Conservation (phyloP, 2,329 filamentous ascomycete species). For the Penicillium janthinellum region DNA sequence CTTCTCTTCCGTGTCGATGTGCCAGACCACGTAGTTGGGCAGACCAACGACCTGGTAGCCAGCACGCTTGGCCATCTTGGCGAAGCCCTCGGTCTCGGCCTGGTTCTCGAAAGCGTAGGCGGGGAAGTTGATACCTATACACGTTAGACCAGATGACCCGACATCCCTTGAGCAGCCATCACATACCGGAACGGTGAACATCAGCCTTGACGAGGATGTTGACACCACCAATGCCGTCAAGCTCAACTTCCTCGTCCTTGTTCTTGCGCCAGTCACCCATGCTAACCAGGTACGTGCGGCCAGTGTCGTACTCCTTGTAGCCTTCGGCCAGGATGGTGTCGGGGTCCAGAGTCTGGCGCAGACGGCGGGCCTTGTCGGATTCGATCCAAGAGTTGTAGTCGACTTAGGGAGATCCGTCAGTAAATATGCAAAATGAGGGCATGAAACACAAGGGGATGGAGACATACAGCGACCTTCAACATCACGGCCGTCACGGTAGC, state of each 20-base stretch:
- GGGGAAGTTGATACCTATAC: constrained; percentile 90
- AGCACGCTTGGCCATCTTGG: constrained; percentile 96
- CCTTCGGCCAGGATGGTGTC: constrained; percentile 88
- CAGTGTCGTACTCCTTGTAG: constrained; percentile 91
- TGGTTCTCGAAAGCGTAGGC: constrained; percentile 97
- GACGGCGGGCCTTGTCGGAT: constrained; percentile 77
- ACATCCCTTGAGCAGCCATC: background rate
- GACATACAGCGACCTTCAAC: constrained; percentile 90
- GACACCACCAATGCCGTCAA: constrained; percentile 95
- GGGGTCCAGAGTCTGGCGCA: constrained; percentile 73
- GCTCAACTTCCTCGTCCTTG: constrained; percentile 86
- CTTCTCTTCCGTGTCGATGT: constrained; percentile 96
- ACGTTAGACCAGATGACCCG: constrained; percentile 22
- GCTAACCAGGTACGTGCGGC: constrained; percentile 81
- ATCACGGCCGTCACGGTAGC: constrained; percentile 76
- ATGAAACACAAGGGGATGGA: background rate
- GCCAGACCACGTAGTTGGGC: constrained; percentile 98
- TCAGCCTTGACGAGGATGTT: constrained; percentile 98
- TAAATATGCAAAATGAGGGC: constrained; percentile 5
- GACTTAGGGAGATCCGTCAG: constrained; percentile 60
- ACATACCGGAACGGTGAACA: constrained; percentile 85
- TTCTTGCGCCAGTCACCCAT: constrained; percentile 93
- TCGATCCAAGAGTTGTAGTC: constrained; percentile 99
- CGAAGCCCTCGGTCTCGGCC: constrained; percentile 97
- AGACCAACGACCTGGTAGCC: constrained; percentile 90